Conservation (phyloP, 2,329 filamentous ascomycete genomes). For the Sarocladium strictum region DNA sequence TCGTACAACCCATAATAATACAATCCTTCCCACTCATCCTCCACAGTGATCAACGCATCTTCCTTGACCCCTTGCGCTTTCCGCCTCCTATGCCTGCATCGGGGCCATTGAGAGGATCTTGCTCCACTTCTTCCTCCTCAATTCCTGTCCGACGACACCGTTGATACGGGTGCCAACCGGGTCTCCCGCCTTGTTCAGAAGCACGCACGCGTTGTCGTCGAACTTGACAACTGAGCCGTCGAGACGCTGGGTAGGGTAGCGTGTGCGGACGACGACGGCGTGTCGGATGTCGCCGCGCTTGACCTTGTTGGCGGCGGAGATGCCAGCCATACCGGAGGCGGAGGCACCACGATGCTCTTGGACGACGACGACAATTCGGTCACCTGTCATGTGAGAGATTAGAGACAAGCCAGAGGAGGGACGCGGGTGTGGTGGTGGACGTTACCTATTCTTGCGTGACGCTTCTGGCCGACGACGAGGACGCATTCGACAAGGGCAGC, state of each 20-base stretch:
- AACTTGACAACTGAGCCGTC: constrained; percentile 91
- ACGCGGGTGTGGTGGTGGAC: too few species aligned
- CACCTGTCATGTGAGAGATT: constrained; percentile 56
- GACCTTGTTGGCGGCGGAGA: constrained; percentile 79
- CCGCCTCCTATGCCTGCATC: constrained; percentile 42
- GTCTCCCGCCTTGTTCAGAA: constrained; percentile 95
- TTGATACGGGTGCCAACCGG: constrained; percentile 90
- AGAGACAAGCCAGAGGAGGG: too few species aligned
- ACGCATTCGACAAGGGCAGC: constrained; percentile 96
- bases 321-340: constrained; percentile 64
- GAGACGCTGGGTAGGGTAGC: constrained; percentile 76
- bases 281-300: constrained; percentile 94
- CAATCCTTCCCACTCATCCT: not conserved
- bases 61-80: not conserved
- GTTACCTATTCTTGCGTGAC: constrained; percentile 85
- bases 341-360: constrained; percentile 87
- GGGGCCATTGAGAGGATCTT: constrained; percentile 97
- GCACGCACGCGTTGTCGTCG: constrained; percentile 95
- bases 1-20: constrained; percentile 8
- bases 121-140: constrained; percentile 92
- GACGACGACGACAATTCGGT: constrained; percentile 94
- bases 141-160: constrained; percentile 82
- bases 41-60: not conserved
- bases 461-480: constrained; percentile 86
- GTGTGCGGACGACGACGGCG: constrained; percentile 88